A percentile compares a stretch with the other conserved stretches of the same genome.
These are phyloP conservation scores for Ophiocordyceps robertsii DNA, from an alignment of 2,329 filamentous ascomycete species.

Conservation along the genomic window DNA sequence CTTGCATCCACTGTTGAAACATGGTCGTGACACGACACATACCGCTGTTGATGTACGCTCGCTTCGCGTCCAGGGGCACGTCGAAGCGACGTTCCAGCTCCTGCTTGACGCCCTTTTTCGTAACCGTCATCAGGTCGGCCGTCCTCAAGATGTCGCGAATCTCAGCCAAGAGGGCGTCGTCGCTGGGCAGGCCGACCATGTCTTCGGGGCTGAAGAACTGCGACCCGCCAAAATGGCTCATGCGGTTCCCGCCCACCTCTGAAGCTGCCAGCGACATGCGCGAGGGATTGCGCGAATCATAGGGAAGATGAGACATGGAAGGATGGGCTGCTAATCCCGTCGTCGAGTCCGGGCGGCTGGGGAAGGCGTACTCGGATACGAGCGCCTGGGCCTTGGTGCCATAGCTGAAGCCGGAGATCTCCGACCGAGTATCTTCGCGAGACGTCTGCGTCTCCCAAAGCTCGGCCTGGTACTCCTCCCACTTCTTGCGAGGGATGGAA, in stretches of 20 bases:
- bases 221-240: conserved; percentile 47
- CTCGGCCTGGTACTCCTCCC: conserved; percentile 98
- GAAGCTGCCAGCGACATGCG: conserved; percentile 72
- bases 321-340: conserved; percentile 27
- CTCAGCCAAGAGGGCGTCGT: conserved; percentile 83
- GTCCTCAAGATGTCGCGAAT: conserved; percentile 87
- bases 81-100: conserved; percentile 88
- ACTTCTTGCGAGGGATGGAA: conserved; percentile 92
- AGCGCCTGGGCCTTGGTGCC: conserved; percentile 65
- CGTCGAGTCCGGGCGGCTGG: conserved; percentile 43
- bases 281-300: conserved; percentile 35
- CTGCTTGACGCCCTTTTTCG: conserved; percentile 94
- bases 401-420: conserved; percentile 88
- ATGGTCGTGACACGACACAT: conserved; percentile 25
- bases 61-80: conserved; percentile 71
- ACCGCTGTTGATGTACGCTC: conserved; percentile 90
- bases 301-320: conserved; percentile 36
- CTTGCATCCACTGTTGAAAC: background rate
- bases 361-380: conserved; percentile 57
- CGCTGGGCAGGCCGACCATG: conserved; percentile 64
- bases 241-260: conserved; percentile 45
- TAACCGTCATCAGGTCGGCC: conserved; percentile 92
- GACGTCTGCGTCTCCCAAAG: conserved; percentile 88
- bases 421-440: conserved; percentile 70
- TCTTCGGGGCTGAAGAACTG: conserved; percentile 52